Evolutionary conservation across 768 basidiomycete species (phyloP), one percentile per base, ranked within the genome.

Genomic region (Gloeophyllum trabeum): DNA sequence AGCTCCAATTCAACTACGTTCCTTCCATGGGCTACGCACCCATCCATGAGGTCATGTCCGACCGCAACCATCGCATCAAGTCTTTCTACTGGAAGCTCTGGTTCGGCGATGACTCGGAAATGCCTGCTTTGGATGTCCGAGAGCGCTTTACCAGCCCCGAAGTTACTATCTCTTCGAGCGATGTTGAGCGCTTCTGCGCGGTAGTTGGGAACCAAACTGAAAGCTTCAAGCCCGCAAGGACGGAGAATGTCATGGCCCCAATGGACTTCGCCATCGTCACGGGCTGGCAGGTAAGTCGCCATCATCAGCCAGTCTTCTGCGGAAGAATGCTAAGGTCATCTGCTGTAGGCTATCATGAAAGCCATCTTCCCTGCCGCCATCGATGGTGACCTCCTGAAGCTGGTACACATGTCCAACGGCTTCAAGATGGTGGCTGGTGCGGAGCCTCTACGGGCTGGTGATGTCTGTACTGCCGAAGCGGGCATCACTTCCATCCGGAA

Each of bases 231-330:
- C 67, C 73, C 10, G 76, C 70, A 3, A 73, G 90, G 43, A 80
- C 70, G 38, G 67, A 70, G 19, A 69, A 70, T 24, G 76, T 90
- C 35, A 76, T 85, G 54, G 91, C 94, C 2, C 96, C 96, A 0
- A 94, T 99, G 89, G 94, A 98, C 64, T 98, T 96, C 53, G 90
- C 93, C 20, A 99, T 99, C 54, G 94, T 98, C 40, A 82, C 92
- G 30, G 93, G 94, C 36, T 99, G 96, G 96, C 81, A 94, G 82
- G 92, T 91, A 57, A 46, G 82, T 62, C 40, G 4, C 30, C 19
- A 22, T 34, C 22, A 43, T 20, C 26, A 19, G 1, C 37, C 14
- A 16, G 5, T 37, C 24, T 43, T 32, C 12, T 20, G 14, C 20
- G 25, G 42, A 19, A 22, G 30, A n/a, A 22, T 24, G 42, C 37